These are phyloP conservation scores for Globisporangium alternatum DNA, from an alignment of 352 stramenopile genomes.

Conservation along the genomic window DNA sequence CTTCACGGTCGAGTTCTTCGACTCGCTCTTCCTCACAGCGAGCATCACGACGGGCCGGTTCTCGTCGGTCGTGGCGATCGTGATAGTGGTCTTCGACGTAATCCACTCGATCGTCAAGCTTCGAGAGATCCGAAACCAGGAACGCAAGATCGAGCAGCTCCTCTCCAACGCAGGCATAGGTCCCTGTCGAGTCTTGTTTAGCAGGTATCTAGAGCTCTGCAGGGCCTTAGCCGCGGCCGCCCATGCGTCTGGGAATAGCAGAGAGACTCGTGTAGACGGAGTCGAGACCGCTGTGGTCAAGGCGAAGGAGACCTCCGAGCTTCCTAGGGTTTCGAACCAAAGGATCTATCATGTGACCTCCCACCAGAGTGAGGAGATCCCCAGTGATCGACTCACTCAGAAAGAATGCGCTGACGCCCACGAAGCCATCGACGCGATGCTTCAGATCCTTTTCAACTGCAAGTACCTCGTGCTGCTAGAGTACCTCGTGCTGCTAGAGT, in stretches of 20 bases:
- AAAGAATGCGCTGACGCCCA: background rate
- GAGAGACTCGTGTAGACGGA: background rate
- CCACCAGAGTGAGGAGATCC: too few species aligned
- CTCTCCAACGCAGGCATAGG: background rate
- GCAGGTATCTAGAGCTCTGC: background rate
- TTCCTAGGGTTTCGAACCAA: background rate
- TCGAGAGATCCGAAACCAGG: background rate
- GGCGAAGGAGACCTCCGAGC: background rate
- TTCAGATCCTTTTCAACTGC: background rate
- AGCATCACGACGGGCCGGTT: background rate
- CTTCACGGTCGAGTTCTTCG: slow-evolving; percentile 1
- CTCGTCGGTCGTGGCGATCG: background rate
- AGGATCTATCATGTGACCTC: background rate
- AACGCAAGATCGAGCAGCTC: background rate
- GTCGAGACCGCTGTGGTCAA: background rate
- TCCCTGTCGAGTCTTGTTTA: background rate
- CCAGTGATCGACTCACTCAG: background rate
- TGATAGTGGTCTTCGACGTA: background rate
- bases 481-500: too few species aligned
- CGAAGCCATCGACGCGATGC: background rate
- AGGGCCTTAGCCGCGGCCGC: background rate
- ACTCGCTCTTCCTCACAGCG: background rate
- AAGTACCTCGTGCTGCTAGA: slow-evolving; percentile 25
- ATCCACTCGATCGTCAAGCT: background rate
- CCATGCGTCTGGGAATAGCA: background rate